These are phyloP conservation scores for Filobasidium uniguttulatum DNA, from an alignment of 1,284 basidiomycete genomes.

Conservation along the genomic window DNA sequence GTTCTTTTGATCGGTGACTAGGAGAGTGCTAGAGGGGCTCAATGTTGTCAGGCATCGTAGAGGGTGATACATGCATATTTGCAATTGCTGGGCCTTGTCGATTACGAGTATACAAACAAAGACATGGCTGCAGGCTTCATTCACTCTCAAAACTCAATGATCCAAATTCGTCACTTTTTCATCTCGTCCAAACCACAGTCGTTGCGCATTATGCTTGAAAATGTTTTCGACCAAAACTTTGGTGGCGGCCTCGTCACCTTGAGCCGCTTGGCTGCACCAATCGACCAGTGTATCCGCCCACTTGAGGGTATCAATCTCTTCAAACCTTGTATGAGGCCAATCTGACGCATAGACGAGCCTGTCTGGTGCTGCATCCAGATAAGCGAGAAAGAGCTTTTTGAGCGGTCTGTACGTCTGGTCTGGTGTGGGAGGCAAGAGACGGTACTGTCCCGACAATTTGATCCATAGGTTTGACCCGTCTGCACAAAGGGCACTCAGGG, in stretches of 20 bases:
- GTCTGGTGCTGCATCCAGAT: not conserved
- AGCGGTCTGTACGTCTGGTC: not conserved
- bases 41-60: no score
- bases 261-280: slow-evolving; percentile 1
- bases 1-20: no score
- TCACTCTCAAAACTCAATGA: no score
- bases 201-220: slow-evolving; percentile 8
- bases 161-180: not conserved
- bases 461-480: slow-evolving; percentile 1
- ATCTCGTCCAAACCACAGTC: slow-evolving; percentile 4
- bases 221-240: slow-evolving; percentile 1
- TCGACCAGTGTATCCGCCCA: slow-evolving; percentile 3
- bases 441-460: slow-evolving; percentile 5
- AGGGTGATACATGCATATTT: no score
- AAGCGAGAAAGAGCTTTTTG: not conserved
- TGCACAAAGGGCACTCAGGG: no score
- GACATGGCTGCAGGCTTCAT: no score
- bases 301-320: slow-evolving; percentile 4
- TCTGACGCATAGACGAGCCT: slow-evolving; percentile 2
- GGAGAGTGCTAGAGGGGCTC: no score
- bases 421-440: not conserved
- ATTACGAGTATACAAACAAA: no score
- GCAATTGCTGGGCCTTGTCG: no score
- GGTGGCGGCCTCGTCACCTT: not conserved
- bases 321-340: slow-evolving; percentile 11